Conservation (phyloP, 192 early-diverging fungal genomes). For the Glomus cerebriforme region DNA sequence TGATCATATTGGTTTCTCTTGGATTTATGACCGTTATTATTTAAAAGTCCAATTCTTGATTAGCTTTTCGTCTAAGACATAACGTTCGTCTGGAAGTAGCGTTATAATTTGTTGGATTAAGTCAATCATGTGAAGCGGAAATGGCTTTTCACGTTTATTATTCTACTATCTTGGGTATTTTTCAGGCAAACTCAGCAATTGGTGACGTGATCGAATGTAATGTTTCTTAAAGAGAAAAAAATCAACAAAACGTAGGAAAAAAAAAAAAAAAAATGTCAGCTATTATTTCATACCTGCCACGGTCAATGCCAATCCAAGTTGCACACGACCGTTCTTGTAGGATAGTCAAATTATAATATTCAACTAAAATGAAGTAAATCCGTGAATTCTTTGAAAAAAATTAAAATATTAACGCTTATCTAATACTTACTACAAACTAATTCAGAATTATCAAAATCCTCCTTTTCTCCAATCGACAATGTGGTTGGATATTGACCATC, state of each 20-base stretch:
- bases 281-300: slow-evolving; percentile 22
- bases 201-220: slow-evolving; percentile 24
- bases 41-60: slow-evolving; percentile 6
- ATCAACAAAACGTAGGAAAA: neutral
- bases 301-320: slow-evolving; percentile 36
- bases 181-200: slow-evolving; percentile 16
- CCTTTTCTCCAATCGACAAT: neutral
- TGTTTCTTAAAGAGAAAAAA: slow-evolving; percentile 26
- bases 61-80: neutral
- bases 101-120: neutral
- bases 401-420: neutral
- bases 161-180: slow-evolving; percentile 22
- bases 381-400: neutral
- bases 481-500: neutral
- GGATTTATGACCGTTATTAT: neutral
- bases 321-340: slow-evolving; percentile 33
- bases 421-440: slow-evolving; percentile 32
- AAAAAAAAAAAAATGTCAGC: neutral
- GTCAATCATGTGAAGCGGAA: slow-evolving; percentile 23
- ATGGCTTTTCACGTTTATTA: slow-evolving; percentile 8
- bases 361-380: slow-evolving; percentile 23
- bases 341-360: slow-evolving; percentile 30
- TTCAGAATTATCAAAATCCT: slow-evolving; percentile 27
- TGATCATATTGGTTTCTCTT: neutral
- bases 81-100: neutral